Evolutionary conservation across 148 eudicot genomes (phyloP).

Genomic region (Rhododendron kiyosumense): DNA sequence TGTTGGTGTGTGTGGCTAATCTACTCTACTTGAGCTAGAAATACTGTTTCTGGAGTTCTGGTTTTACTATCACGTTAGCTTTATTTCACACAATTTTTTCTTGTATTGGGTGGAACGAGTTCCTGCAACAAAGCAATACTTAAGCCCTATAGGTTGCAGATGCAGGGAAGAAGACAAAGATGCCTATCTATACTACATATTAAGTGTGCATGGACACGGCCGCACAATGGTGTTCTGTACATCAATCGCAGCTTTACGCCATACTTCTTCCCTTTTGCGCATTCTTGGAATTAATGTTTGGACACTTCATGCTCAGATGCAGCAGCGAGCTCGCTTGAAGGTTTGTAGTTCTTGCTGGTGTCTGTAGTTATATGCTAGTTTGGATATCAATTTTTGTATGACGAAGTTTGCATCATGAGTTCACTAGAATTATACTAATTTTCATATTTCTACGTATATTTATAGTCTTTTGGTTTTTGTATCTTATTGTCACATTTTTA

Average conservation of each 20-base stretch:
- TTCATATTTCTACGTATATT: background rate
- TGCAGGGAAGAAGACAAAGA: conserved; percentile 93
- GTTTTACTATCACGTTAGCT: background rate
- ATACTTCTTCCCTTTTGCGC: conserved; percentile 64
- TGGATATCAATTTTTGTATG: background rate
- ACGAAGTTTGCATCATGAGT: background rate
- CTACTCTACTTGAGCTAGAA: background rate
- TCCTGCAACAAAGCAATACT: background rate
- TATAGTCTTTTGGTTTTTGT: background rate
- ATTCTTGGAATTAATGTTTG: conserved; percentile 54
- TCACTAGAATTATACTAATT: background rate
- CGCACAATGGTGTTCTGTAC: conserved; percentile 92
- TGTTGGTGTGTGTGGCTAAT: background rate
- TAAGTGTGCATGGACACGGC: conserved; percentile 88
- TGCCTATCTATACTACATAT: conserved; percentile 81
- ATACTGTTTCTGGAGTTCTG: background rate
- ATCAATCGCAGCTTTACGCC: conserved; percentile 84
- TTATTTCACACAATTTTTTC: background rate
- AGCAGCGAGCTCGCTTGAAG: conserved; percentile 95
- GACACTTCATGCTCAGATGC: conserved; percentile 87
- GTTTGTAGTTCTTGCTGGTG: conserved; percentile 22
- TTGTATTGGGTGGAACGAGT: background rate
- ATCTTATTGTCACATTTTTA: background rate
- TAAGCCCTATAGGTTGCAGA: conserved; percentile 37
- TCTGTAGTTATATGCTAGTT: background rate